A percentile compares a stretch with the other conserved stretches of the same genome.
phyloP scores from a whole-genome alignment of 2,329 filamentous ascomycete genomes.

The Xylaria sp. region DNA sequence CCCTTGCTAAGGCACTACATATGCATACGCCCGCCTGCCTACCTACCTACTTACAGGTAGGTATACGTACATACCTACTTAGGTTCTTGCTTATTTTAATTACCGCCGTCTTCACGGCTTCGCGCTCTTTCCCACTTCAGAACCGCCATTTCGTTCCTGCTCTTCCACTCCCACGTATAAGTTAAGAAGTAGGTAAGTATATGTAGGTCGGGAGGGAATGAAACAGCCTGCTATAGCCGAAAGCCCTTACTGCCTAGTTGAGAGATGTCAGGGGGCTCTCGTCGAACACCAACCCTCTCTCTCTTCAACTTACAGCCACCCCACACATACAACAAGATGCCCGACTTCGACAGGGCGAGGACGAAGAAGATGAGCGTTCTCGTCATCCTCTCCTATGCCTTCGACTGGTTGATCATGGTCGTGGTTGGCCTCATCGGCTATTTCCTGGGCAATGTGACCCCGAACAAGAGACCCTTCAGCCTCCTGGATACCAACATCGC shows the following conservation, averaged over 20 bases:
- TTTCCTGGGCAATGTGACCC: constrained; percentile 67
- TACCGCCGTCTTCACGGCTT: neutral
- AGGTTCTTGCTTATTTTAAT: neutral
- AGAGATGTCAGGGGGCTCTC: constrained; percentile 47
- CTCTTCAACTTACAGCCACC: constrained; percentile 41
- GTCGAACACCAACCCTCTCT: constrained; percentile 39
- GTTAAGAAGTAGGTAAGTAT: too few species aligned
- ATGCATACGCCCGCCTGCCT: neutral
- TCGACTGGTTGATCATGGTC: constrained; percentile 79
- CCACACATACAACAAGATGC: constrained; percentile 49
- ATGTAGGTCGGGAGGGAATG: neutral
- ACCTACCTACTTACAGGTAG: neutral
- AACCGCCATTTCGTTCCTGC: neutral
- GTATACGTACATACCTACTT: too few species aligned
- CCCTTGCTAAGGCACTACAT: neutral
- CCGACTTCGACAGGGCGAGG: constrained; percentile 40
- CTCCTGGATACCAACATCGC: constrained; percentile 81
- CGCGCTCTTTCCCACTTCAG: neutral
- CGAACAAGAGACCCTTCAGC: constrained; percentile 77
- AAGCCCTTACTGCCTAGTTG: neutral
- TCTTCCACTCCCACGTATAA: neutral
- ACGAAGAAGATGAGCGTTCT: constrained; percentile 46
- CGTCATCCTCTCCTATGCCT: constrained; percentile 72
- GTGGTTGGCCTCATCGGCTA: constrained; percentile 68
- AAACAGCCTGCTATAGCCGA: too few species aligned